phyloP scores from a whole-genome alignment of 441 rosid species.

The Hura crepitans region DNA sequence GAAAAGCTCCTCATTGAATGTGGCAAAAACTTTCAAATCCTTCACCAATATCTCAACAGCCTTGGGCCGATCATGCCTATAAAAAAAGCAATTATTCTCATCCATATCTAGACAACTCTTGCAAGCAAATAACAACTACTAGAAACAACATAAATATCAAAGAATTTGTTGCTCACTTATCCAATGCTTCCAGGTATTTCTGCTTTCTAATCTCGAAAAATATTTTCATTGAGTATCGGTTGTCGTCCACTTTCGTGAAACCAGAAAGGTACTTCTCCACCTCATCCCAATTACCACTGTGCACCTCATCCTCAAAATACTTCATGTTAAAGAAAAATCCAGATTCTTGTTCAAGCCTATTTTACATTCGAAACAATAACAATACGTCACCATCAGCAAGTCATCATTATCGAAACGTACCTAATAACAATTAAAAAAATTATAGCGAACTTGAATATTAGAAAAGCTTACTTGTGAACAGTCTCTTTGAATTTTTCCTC shows the following conservation, averaged over 20 bases:
- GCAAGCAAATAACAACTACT: not conserved
- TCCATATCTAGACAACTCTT: not conserved
- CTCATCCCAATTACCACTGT: slow-evolving; percentile 92
- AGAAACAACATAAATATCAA: slow-evolving; percentile 4
- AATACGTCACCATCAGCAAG: slow-evolving; percentile 21
- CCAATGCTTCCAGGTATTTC: slow-evolving; percentile 97
- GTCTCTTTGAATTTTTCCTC: slow-evolving; percentile 99
- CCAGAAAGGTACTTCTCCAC: slow-evolving; percentile 96
- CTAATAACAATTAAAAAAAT: slow-evolving; percentile 3
- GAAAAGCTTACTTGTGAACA: slow-evolving; percentile 70
- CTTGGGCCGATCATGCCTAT: slow-evolving; percentile 88
- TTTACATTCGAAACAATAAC: slow-evolving; percentile 21
- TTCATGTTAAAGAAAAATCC: slow-evolving; percentile 98
- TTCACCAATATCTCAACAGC: slow-evolving; percentile 92
- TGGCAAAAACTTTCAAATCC: slow-evolving; percentile 91
- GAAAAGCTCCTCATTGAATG: slow-evolving; percentile 93
- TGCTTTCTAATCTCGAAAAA: slow-evolving; percentile 99
- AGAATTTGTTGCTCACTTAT: slow-evolving; percentile 50
- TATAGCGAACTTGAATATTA: slow-evolving; percentile 4
- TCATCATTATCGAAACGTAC: slow-evolving; percentile 15
- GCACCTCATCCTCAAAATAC: slow-evolving; percentile 97
- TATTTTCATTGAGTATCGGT: slow-evolving; percentile 96
- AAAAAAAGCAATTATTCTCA: slow-evolving; percentile 20
- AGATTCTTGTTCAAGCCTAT: slow-evolving; percentile 97
- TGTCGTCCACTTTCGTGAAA: slow-evolving; percentile 96